A percentile compares a stretch with the other conserved stretches of the same genome.
Conservation (phyloP, 169 alveolate genomes). For the Theileria orientalis region DNA sequence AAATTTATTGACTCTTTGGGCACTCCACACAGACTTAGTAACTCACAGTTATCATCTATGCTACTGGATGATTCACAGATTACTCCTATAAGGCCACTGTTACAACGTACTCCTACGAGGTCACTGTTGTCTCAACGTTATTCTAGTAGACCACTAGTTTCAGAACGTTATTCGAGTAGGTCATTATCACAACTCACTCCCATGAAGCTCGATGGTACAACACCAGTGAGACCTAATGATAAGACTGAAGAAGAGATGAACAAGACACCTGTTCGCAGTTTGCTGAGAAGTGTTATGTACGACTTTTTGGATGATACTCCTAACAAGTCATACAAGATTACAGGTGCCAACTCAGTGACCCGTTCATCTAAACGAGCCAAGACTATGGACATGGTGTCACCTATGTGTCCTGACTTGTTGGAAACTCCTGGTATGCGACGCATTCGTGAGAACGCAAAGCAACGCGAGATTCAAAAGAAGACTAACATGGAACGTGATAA, state of each 20-base stretch:
- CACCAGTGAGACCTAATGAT: conserved; percentile 4
- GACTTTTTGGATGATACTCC: not conserved
- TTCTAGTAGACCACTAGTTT: not conserved
- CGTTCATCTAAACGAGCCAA: conserved; percentile 17
- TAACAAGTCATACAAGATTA: not conserved
- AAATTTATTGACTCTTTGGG: too few species aligned
- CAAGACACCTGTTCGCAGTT: not conserved
- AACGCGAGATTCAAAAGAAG: not conserved
- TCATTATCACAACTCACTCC: not conserved
- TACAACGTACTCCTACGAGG: not conserved
- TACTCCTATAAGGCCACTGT: not conserved
- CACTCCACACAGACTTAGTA: too few species aligned
- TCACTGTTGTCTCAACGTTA: not conserved
- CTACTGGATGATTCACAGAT: not conserved
- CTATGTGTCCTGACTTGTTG: conserved; percentile 41
- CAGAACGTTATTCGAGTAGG: too few species aligned
- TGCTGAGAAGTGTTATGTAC: not conserved
- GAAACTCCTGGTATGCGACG: conserved; percentile 66
- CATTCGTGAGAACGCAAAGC: conserved; percentile 44
- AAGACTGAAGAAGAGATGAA: too few species aligned
- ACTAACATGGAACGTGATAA: conserved; percentile 9
- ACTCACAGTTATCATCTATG: not conserved
- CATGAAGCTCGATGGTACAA: not conserved
- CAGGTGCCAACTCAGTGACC: not conserved
- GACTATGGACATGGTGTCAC: conserved; percentile 21